A percentile compares a stretch with the other conserved stretches of the same genome.
phyloP scores from a whole-genome alignment of 306 rosid species.

The Heteromeles arbutifolia region DNA sequence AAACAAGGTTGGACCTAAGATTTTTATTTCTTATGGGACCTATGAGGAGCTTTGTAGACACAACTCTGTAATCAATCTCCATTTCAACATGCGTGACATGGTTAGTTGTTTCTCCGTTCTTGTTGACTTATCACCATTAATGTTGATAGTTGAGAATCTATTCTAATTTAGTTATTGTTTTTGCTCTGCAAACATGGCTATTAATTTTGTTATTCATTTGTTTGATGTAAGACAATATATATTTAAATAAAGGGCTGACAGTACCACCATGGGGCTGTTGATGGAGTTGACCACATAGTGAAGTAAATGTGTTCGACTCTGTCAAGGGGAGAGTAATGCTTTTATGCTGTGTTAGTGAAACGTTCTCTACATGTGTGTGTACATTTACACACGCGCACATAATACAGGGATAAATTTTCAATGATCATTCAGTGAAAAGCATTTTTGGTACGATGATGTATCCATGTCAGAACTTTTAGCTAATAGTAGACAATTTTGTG shows the following conservation, averaged over 20 bases:
- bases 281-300: neutral
- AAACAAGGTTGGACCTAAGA: constrained; percentile 96
- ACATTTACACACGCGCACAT: neutral
- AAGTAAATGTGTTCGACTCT: neutral
- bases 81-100: constrained; percentile 91
- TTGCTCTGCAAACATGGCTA: neutral
- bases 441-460: neutral
- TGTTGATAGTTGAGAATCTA: neutral
- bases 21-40: constrained; percentile 76
- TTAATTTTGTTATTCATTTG: neutral
- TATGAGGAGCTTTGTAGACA: constrained; percentile 61
- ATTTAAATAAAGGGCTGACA: neutral
- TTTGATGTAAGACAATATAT: neutral
- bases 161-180: neutral
- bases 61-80: constrained; percentile 80
- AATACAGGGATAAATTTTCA: neutral
- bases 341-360: neutral
- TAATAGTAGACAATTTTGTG: neutral
- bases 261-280: neutral
- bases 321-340: neutral
- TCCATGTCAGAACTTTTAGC: neutral
- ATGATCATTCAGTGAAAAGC: neutral
- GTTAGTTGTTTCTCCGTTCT: constrained; percentile 41
- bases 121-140: constrained; percentile 1
- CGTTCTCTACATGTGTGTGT: neutral